Conservation (phyloP, 306 rosid species). For the Bauhinia variegata region DNA sequence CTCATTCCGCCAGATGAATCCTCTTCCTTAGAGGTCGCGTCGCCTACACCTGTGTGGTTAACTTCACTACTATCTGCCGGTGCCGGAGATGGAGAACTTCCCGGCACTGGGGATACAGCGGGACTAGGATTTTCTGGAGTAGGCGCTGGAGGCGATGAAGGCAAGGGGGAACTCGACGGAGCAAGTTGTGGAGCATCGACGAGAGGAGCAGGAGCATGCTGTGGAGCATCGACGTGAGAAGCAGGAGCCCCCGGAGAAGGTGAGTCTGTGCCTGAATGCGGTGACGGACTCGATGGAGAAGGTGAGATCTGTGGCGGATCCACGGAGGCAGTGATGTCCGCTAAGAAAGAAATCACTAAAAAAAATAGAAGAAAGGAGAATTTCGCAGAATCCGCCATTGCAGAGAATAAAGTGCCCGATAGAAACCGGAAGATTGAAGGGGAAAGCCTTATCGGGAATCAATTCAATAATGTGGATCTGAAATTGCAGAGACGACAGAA, state of each 20-base stretch:
- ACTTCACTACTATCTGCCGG: constrained; percentile 14
- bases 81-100: constrained; percentile 28
- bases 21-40: background rate
- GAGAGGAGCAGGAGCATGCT: constrained; percentile 1
- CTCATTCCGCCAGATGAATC: constrained; percentile 58
- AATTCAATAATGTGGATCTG: constrained; percentile 48
- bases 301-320: constrained; percentile 43
- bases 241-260: constrained; percentile 31
- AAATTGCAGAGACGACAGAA: constrained; percentile 15
- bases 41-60: constrained; percentile 20
- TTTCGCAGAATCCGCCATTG: constrained; percentile 49
- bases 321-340: constrained; percentile 33
- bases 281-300: constrained; percentile 31
- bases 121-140: constrained; percentile 29
- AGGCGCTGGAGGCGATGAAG: constrained; percentile 43
- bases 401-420: background rate
- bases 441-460: background rate
- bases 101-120: constrained; percentile 40
- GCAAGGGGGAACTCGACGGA: constrained; percentile 29
- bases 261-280: constrained; percentile 5
- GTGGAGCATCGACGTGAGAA: constrained; percentile 28
- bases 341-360: constrained; percentile 30
- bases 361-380: constrained; percentile 36
- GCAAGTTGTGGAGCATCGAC: constrained; percentile 30
- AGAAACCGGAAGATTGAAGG: too few species aligned